Base-by-base conservation (phyloP, 2,329 filamentous ascomycete genomes). In the Scleromitrula shiraiana region DNA sequence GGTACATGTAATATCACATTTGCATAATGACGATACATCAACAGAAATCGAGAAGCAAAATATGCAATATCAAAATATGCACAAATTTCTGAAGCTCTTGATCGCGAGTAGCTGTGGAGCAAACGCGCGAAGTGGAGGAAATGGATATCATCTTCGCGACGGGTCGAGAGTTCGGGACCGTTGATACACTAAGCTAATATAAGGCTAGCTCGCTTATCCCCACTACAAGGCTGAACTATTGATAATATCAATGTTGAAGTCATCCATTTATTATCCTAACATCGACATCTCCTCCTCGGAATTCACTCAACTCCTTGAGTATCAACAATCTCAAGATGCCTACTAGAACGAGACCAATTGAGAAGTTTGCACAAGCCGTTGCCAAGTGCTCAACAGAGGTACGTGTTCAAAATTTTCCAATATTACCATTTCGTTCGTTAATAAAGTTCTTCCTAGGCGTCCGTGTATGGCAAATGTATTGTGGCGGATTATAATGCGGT, bases 391-490 rank as follows among this genome's bases (percentile, higher is more conserved):
- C 79, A 7, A 67, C 70, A 42, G 81, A 87, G 71, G 82, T 84
- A 65, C 32, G 65, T 60, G 19, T 36, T 9, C 22, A n/a, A 24
- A 4, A 43, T 15, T 41, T 22, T 41, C 44, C 46, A 14, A 50
- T 41, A 15, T 29, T 15, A 41, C 47, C 48, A 47, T 22, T 23
- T 7, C 22, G 14, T 4, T 24, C 4, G 40, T 33, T 47, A 8
- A 47, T 22, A 5, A 20, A 7, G n/a, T 4, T 33, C 8, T 38
- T 41, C 20, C 22, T 54, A 97, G 91, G 85, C 88, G 44, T 75
- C 88, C 2, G 73, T 78, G 10, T 98, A 97, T 62, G 93, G 91
- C 56, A 90, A 89, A 72, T 98, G 93, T 65, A 82, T 98, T 55
- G 77, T 91, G 42, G 79, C 80, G 32, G 91, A 97, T 63, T 97